Base-by-base conservation (phyloP, 2,329 filamentous ascomycete species). In the Furcasterigmium furcatum region DNA sequence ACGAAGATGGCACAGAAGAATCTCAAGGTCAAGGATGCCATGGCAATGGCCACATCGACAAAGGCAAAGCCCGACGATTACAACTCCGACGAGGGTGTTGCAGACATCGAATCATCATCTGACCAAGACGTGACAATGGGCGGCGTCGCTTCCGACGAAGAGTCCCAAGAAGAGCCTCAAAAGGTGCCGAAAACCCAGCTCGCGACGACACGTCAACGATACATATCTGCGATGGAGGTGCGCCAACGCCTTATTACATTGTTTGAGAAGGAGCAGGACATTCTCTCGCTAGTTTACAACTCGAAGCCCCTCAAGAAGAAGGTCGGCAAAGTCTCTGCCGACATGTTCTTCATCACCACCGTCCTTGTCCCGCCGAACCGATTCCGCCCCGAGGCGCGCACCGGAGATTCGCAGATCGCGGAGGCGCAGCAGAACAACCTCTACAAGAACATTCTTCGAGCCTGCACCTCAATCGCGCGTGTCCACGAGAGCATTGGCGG, bases 341-440 rank as follows among this genome's bases (percentile, higher is more conserved):
- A 96, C 54, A 96, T 97, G 84, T 97, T 99, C 69, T 99, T 99
- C 68, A 75, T 97, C 46, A 84, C 87, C 46, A 85, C 84, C 29
- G 73, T 99, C 43, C 74, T 97, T 13, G 90, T 99, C 1, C 91
- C 95, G 2, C 94, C 94, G 3, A 99, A 96, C 63, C 87, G 85
- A 56, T 99, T 87, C 64, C 84, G 94, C 34, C 91, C 94, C 12
- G 90, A 95, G 62, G 89, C 91, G 9, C 80, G 83, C 48, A 91
- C 88, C 24, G 89, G 90, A 38, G 81, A 86, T 29, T 84, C 86
- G 36, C 84, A 91, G 45, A 87, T 97, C 52, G 82, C 90, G 21
- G 94, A 99, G 64, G 86, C 89, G 4, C 84, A 91, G 56, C 88
- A 95, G 63, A 99, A 99, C 65, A 81, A 77, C 1, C 79, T 92